Evolutionary conservation across 352 stramenopile genomes (phyloP).

Genomic region (Phytophthora pseudosyringae): DNA sequence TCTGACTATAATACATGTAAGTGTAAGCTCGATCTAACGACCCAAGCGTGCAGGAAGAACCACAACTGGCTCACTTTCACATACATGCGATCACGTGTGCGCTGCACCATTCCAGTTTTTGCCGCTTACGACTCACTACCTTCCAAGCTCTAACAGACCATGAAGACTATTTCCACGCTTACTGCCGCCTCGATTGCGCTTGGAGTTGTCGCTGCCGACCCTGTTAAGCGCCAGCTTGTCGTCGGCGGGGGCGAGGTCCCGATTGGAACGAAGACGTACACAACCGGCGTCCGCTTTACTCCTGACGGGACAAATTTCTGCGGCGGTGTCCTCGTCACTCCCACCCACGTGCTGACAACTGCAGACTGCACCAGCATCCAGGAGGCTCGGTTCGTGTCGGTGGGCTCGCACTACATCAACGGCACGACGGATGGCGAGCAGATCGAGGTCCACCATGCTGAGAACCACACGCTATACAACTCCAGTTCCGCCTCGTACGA

Average conservation of each 20-base stretch:
- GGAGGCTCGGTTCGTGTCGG: slow-evolving; percentile 6
- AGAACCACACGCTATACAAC: slow-evolving; percentile 9
- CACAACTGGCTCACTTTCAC: slow-evolving; percentile 9
- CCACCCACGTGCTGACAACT: slow-evolving; percentile 7
- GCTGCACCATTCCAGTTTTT: slow-evolving; percentile 1
- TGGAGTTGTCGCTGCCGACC: background rate
- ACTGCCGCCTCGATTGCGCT: slow-evolving; percentile 1
- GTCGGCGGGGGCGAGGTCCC: background rate
- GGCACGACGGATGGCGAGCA: slow-evolving; percentile 5
- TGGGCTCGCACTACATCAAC: slow-evolving; percentile 3
- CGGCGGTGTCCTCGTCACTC: background rate
- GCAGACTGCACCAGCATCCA: background rate
- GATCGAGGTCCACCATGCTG: slow-evolving; percentile 5
- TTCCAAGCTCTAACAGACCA: background rate
- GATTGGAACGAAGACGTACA: slow-evolving; percentile 1
- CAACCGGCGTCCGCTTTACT: background rate
- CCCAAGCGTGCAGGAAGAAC: background rate
- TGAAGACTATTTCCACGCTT: slow-evolving; percentile 5
- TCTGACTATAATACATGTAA: background rate
- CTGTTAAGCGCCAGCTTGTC: slow-evolving; percentile 1
- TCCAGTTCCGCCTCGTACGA: slow-evolving; percentile 6
- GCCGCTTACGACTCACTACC: background rate
- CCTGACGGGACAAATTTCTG: slow-evolving; percentile 5
- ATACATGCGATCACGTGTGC: slow-evolving; percentile 1
- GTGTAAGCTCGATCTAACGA: background rate